A percentile compares a stretch with the other conserved stretches of the same genome.
phyloP scores from a whole-genome alignment of 768 basidiomycete species.

The Lentinula edodes region DNA sequence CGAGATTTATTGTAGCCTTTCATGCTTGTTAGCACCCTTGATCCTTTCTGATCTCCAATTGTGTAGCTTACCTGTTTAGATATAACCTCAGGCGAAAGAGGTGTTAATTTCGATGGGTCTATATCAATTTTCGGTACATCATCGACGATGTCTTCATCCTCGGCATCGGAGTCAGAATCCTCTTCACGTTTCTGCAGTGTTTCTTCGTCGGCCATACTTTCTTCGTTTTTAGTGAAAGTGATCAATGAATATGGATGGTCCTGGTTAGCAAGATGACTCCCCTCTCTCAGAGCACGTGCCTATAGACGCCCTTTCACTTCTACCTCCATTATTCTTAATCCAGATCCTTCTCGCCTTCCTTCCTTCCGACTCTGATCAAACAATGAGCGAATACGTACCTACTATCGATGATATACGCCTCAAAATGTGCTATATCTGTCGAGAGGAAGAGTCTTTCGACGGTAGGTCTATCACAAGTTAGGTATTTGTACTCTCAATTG shows the following conservation, averaged over 20 bases:
- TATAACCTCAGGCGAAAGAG: conserved; percentile 85
- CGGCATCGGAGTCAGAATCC: conserved; percentile 66
- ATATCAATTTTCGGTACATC: conserved; percentile 63
- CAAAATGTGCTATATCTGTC: conserved; percentile 78
- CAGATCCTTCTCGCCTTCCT: background rate
- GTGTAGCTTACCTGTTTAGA: conserved; percentile 71
- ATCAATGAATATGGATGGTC: background rate
- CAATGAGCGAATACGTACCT: conserved; percentile 10
- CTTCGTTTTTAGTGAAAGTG: background rate
- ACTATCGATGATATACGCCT: conserved; percentile 25
- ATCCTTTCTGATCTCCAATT: background rate
- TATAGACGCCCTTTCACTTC: background rate
- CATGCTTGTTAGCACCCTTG: background rate
- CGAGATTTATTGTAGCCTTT: conserved; percentile 93
- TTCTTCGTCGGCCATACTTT: conserved; percentile 63
- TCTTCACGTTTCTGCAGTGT: conserved; percentile 56
- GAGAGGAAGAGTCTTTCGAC: conserved; percentile 62
- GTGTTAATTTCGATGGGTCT: conserved; percentile 78
- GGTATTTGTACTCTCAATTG: background rate
- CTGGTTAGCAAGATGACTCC: background rate
- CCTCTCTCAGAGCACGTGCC: background rate
- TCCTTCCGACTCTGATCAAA: background rate
- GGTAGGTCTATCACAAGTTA: conserved; percentile 25
- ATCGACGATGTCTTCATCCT: conserved; percentile 50
- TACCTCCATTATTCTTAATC: no score